Base-by-base conservation (phyloP, 805 yeast genomes). In the Barnettozyma vustinii region DNA sequence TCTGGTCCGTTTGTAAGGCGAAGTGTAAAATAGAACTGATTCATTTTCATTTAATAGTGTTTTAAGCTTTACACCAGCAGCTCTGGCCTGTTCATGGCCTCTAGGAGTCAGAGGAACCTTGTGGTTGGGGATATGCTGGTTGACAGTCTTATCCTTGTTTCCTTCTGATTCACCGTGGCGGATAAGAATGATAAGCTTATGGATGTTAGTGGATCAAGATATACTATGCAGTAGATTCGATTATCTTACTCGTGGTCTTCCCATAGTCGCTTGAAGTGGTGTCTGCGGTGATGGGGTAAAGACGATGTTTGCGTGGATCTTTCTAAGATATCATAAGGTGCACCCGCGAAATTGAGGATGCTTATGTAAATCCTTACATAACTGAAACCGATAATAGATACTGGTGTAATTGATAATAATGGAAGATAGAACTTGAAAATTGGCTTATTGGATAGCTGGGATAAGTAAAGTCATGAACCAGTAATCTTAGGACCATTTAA, bases 81-180 rank as follows among this genome's bases (percentile, higher is more conserved):
- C 64, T 9, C 59, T 56, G 0, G 90, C 87, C 58, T 84, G 89
- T 6, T 56, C 54, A 60, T 80, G 84, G 1, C 97, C 97, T 12
- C 71, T 69, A 9, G 69, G 73, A 0, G 97, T 91, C 44, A 91
- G 68, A 6, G 84, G 77, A 4, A 91, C 84, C 57, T 76, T 70
- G 67, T 91, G 97, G 64, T 91, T 91, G 1, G 97, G 89, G 1
- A 83, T 78, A 59, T 75, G 74, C 48, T 84, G 72, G 64, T 91
- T 91, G 46, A 91, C 90, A 1, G 81, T 69, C 62, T 91, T 90
- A 66, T 91, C 96, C 49, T 75, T 80, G 67, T 91, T 91, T 9
- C 96, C 95, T 60, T 87, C 95, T 5, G 94, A 84, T 61, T 91
- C 97, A 23, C 97, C 97, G 63, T 91, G 97, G 55, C 97, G 81